Base-by-base conservation (phyloP, 1,284 basidiomycete species). In the Rhizoctonia solani region DNA sequence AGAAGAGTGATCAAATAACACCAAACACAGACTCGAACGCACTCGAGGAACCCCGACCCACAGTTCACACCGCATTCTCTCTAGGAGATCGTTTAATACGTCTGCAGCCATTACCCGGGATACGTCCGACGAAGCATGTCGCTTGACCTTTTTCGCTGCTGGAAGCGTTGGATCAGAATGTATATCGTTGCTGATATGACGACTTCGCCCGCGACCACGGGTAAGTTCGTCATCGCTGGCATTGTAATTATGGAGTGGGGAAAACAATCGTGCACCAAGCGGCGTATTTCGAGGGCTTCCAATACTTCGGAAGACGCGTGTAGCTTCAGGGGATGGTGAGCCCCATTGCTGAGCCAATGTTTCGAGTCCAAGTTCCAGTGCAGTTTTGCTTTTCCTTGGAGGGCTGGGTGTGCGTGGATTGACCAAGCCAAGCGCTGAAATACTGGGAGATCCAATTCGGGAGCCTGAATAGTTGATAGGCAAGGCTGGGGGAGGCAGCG, bases 21-120 rank as follows among this genome's bases (percentile, higher is more conserved):
- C 49, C 49, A 53, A 63, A 37, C 49, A 63, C 59, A 53, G 59
- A 63, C 49, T 63, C 34, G 49, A 63, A 63, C 59, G 49, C 49
- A 63, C 59, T 63, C 59, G 59, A 63, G 59, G 49, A 63, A 63
- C 39, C 59, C 59, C 49, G 47, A 63, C 59, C 59, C 59, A 63
- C 59, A 63, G 59, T 63, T 63, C 59, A 53, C 59, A 63, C 47
- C 59, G 59, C 44, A 63, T 63, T 63, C 53, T 63, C 27, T 63
- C 59, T 49, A 63, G 50, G 47, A 63, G 30, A 63, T 63, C 59
- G 25, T 63, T 63, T 39, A 63, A 42, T 9, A 63, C 59, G 37
- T 63, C 59, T 63, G 59, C 59, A 19, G 59, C 59, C 37, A 63
- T 23, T 29, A 34, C 44, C 14, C 59, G 47, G 5, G 59, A 8